Base-by-base conservation (phyloP, 2,329 filamentous ascomycete genomes). In the Colletotrichum aenigma region DNA sequence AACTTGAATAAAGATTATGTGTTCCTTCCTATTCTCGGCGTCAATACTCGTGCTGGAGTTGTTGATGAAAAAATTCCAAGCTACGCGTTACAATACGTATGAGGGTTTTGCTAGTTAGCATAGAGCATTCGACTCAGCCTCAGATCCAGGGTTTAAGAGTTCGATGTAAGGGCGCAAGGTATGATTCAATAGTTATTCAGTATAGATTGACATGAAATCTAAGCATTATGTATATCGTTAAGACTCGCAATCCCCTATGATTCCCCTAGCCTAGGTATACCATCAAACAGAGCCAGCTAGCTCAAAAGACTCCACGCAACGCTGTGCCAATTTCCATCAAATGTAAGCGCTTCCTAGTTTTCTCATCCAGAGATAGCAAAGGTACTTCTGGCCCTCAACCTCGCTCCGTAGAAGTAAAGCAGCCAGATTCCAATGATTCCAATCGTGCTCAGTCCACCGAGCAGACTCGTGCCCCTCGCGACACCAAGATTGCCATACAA, bases 401-500 rank as follows among this genome's bases (percentile, higher is more conserved):
- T 85, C 28, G 87, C 89, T 4, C 91, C 91, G 75, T 85, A 91
- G 77, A 89, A 89, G 82, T 89, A 94, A 73, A 94, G 83, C 56
- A 88, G 82, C 84, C 88, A 93, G 60, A 94, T 90, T 16, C 91
- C 91, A n/a, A 89, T 77, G 76, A 91, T 88, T 30, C 89, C 88
- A 66, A 90, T 87, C 18, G 87, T 85, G 71, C 87, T 89, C 65
- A 91, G 79, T 2, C 89, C 90, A 4, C 87, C 92, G 7, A 94
- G 85, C 38, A 94, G 78, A 75, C 87, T 90, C 1, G 89, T 87
- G 4, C 92, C 93, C 60, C 83, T 85, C 7, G 87, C 91, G 32
- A 94, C 88, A 16, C 91, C 91, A 7, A 94, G 79, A 78, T 92
- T 91, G 18, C 84, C 82, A 72, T 89, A 94, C 70, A 94, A 85